phyloP scores from a whole-genome alignment of 257 asterid genomes.

The Solanum corneliomulleri region DNA sequence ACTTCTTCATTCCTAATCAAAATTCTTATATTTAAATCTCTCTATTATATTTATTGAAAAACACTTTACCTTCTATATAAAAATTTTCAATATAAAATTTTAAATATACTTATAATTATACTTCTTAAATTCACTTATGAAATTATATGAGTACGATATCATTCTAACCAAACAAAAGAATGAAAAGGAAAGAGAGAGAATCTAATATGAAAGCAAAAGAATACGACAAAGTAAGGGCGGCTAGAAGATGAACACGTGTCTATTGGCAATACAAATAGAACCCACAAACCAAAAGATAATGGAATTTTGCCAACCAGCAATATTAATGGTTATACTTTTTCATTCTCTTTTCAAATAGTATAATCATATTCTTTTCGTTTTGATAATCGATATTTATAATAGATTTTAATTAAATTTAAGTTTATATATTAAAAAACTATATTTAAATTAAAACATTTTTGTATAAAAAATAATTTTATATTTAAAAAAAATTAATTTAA shows the following conservation, averaged over 20 bases:
- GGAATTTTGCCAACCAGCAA: background rate
- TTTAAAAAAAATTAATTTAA: fast-evolving
- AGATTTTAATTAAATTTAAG: fast-evolving
- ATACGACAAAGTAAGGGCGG: constrained; percentile 1
- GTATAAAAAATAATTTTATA: fast-evolving
- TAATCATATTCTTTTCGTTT: background rate
- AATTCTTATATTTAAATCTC: fast-evolving
- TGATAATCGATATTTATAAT: fast-evolving
- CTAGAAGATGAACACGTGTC: background rate
- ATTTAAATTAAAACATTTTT: fast-evolving
- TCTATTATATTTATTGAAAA: fast-evolving
- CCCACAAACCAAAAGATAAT: background rate
- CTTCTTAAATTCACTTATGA: background rate
- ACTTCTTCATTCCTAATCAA: fast-evolving
- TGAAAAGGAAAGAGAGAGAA: background rate
- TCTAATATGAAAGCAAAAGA: background rate
- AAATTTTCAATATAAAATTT: fast-evolving
- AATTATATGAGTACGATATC: fast-evolving
- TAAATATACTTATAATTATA: too few relatives aligned
- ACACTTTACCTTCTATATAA: too few relatives aligned
- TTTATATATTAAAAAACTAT: fast-evolving
- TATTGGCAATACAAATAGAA: background rate
- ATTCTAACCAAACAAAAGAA: background rate
- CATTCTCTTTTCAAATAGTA: background rate
- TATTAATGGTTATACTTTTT: background rate